Conservation (phyloP, 495 filamentous ascomycete genomes). For the Penicillium manginii region DNA sequence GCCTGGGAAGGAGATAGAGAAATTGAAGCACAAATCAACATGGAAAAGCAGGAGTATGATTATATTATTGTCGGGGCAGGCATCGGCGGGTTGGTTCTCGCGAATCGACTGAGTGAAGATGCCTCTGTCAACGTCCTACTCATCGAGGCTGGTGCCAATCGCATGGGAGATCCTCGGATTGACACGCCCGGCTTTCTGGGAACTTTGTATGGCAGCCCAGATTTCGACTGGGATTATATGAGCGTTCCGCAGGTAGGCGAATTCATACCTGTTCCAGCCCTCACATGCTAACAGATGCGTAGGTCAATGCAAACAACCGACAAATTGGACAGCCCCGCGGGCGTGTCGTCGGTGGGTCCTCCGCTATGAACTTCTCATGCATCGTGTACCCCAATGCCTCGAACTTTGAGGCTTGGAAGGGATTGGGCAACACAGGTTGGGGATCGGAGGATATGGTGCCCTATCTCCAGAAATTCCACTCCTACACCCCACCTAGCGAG, state of each 20-base stretch:
- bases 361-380: constrained; percentile 49
- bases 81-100: constrained; percentile 50
- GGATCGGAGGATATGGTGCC: constrained; percentile 48
- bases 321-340: constrained; percentile 44
- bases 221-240: constrained; percentile 59
- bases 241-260: constrained; percentile 54
- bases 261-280: background rate
- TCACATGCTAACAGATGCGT: background rate
- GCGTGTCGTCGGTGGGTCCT: constrained; percentile 59
- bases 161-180: constrained; percentile 44
- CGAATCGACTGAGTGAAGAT: constrained; percentile 50
- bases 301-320: constrained; percentile 26
- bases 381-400: constrained; percentile 31
- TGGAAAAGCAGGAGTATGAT: constrained; percentile 25
- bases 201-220: constrained; percentile 46
- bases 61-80: constrained; percentile 49
- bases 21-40: background rate
- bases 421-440: constrained; percentile 57
- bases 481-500: constrained; percentile 19
- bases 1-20: background rate
- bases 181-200: constrained; percentile 46
- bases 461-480: constrained; percentile 40
- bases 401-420: constrained; percentile 52
- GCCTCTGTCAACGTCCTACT: constrained; percentile 47
- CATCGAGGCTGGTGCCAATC: constrained; percentile 56